Conservation (phyloP, 2,329 filamentous ascomycete species). For the Arachnopeziza araneosa region DNA sequence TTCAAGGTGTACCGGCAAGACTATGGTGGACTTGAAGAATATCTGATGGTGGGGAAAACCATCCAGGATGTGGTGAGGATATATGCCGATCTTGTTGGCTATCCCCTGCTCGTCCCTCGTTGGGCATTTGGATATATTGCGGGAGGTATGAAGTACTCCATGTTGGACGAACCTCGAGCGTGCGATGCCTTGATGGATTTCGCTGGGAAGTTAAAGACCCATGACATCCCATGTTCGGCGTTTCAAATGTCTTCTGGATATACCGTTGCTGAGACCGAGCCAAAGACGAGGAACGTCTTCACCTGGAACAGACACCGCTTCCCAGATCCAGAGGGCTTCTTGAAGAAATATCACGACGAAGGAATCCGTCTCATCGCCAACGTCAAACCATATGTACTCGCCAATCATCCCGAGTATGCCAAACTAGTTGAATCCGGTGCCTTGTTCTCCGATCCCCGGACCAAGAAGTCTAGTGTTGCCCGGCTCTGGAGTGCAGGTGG, state of each 20-base stretch:
- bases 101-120: conserved; percentile 60
- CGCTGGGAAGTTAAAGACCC: conserved; percentile 27
- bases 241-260: conserved; percentile 48
- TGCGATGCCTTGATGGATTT: conserved; percentile 38
- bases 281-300: conserved; percentile 66
- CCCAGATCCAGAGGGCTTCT: conserved; percentile 60
- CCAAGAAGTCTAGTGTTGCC: conserved; percentile 48
- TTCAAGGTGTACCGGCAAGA: conserved; percentile 72
- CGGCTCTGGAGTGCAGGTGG: conserved; percentile 69
- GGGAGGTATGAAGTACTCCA: conserved; percentile 59
- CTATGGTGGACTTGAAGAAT: conserved; percentile 66
- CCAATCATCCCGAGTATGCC: conserved; percentile 60
- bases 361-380: conserved; percentile 67
- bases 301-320: conserved; percentile 69
- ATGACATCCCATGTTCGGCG: conserved; percentile 48
- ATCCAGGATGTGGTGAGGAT: conserved; percentile 59
- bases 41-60: conserved; percentile 60
- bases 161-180: conserved; percentile 50
- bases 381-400: conserved; percentile 67
- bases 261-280: conserved; percentile 59
- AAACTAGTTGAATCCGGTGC: conserved; percentile 53
- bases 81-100: conserved; percentile 64
- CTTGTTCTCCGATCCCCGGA: conserved; percentile 57
- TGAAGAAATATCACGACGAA: conserved; percentile 53
- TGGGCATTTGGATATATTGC: conserved; percentile 71